Base-by-base conservation (phyloP, 2,329 filamentous ascomycete species). In the Phialemonium atrogriseum region DNA sequence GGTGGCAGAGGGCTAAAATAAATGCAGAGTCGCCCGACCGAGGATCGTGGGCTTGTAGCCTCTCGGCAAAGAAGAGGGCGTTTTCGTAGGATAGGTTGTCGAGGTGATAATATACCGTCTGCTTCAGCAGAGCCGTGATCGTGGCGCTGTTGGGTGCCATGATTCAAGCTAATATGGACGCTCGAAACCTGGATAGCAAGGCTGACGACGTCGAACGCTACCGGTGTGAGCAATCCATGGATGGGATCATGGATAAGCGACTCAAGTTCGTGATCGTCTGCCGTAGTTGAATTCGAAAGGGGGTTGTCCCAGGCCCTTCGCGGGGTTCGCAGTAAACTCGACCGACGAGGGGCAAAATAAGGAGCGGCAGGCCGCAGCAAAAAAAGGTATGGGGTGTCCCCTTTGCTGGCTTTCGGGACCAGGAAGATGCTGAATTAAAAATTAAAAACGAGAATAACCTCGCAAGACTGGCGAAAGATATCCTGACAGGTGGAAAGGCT, bases 21-120 rank as follows among this genome's bases (percentile, higher is more conserved):
- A 94, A 88, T 27, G 77, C 70, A 18, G 85, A 80, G 58, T 98
- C 91, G 36, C 74, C 70, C 13, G 80, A 84, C 47, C 83, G 78
- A 15, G 82, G 76, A 48, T 96, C 89, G 47, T 89, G 84, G 30
- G 86, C 88, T 40, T 78, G 72, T 13, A 95, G 73, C 42, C 91
- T 78, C 50, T 89, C 85, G 38, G 91, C 84, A 39, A 94, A 85
- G 62, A 98, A 98, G 24, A 94, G 77, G 35, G 91, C 91, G 53
- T 94, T 96, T 34, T 88, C 79, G 51, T 83, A 71, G 22, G 88
- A 77, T 50, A 87, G 80, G 54, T 94, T 94, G 66, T 98, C 91
- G 55, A 98, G 77, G 47, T 80, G 75, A 51, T 80, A 79, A 48
- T 78, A 61, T 35, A 80, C 63, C 36, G 71, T 59, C 54, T 80